These are phyloP conservation scores for Prunus davidiana DNA, from an alignment of 306 rosid species.

Conservation along the genomic window DNA sequence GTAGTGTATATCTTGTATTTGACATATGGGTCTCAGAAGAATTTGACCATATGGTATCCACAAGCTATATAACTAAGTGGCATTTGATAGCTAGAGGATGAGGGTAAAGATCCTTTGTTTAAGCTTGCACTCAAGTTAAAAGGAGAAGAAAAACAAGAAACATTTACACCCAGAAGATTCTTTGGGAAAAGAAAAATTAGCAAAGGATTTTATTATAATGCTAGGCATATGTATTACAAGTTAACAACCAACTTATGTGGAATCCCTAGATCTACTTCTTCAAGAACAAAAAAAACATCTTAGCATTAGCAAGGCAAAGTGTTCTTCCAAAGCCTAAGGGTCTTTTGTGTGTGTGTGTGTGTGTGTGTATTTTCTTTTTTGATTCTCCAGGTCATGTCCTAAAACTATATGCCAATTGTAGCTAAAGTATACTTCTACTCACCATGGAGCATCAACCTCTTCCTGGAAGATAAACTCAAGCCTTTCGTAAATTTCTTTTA, in stretches of 20 bases:
- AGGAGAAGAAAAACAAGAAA: not conserved
- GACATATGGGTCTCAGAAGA: too few relatives aligned
- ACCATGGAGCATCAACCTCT: conserved; percentile 38
- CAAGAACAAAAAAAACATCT: not conserved
- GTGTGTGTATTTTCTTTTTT: not conserved
- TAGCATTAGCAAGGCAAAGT: not conserved
- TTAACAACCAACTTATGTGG: not conserved
- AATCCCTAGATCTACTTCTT: not conserved
- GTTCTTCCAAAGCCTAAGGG: not conserved
- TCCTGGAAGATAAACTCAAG: conserved; percentile 25
- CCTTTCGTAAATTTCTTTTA: not conserved
- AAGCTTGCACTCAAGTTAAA: not conserved
- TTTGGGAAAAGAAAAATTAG: not conserved
- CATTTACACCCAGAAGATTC: not conserved
- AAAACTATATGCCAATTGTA: too few relatives aligned
- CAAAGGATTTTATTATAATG: not conserved
- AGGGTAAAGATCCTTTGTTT: not conserved
- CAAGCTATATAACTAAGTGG: too few relatives aligned
- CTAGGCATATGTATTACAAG: not conserved
- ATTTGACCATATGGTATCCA: too few relatives aligned
- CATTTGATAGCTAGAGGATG: not conserved
- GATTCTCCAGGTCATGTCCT: too few relatives aligned
- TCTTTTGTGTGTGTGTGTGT: not conserved
- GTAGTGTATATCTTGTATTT: too few relatives aligned
- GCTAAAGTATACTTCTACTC: not conserved